These are phyloP conservation scores for Trametes coccinea DNA, from an alignment of 768 basidiomycete species.

Conservation along the genomic window DNA sequence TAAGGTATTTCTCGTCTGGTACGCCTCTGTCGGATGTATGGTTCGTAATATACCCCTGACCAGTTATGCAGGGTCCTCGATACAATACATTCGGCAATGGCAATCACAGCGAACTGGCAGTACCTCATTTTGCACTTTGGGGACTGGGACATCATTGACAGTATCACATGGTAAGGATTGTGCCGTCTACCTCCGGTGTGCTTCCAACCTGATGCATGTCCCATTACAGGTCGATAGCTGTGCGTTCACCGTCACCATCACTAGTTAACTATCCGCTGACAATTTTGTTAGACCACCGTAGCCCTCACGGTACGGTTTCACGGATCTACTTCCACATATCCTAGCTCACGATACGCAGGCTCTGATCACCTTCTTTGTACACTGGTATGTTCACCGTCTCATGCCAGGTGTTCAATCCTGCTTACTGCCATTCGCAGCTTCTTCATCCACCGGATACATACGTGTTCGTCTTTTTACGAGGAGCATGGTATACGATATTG, in stretches of 20 bases:
- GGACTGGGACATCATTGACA: constrained; percentile 18
- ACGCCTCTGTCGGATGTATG: not conserved
- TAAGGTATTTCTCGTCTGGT: constrained; percentile 17
- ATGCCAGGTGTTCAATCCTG: too few relatives aligned
- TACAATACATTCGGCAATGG: constrained; percentile 25
- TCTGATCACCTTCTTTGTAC: constrained; percentile 26
- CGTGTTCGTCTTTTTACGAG: constrained; percentile 10
- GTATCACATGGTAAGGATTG: constrained; percentile 24
- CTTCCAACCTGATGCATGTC: too few relatives aligned
- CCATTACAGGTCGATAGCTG: constrained; percentile 8
- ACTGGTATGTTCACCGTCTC: constrained; percentile 19
- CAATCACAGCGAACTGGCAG: constrained; percentile 25
- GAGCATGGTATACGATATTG: not conserved
- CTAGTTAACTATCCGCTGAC: too few relatives aligned
- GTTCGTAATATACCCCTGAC: not conserved
- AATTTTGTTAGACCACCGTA: constrained; percentile 1
- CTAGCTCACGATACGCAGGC: constrained; percentile 16
- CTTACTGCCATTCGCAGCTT: constrained; percentile 13
- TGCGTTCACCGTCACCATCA: not conserved
- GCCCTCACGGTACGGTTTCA: constrained; percentile 12
- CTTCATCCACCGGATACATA: constrained; percentile 21
- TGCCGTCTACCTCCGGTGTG: too few relatives aligned
- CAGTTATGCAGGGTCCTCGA: constrained; percentile 23
- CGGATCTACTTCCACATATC: too few relatives aligned
- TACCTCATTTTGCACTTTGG: constrained; percentile 28